phyloP scores from a whole-genome alignment of 2,329 filamentous ascomycete genomes.

The Colletotrichum falcatum region DNA sequence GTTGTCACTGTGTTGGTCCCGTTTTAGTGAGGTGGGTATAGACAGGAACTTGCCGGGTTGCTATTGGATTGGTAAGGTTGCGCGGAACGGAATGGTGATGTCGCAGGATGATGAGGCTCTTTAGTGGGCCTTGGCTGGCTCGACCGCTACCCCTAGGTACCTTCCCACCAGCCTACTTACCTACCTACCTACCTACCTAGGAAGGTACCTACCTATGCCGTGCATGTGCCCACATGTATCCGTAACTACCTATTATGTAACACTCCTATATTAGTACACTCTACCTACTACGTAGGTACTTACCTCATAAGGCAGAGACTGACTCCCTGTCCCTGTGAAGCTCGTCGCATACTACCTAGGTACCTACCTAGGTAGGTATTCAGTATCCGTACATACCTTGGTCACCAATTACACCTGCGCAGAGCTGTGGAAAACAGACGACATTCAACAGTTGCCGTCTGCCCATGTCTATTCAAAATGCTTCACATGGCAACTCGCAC shows the following conservation, averaged over 20 bases:
- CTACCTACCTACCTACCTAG: too few species aligned
- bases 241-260: too few species aligned
- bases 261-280: too few species aligned
- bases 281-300: too few species aligned
- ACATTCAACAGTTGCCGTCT: neutral
- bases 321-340: neutral
- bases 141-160: too few species aligned
- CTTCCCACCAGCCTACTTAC: too few species aligned
- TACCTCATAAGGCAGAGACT: too few species aligned
- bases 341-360: neutral
- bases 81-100: neutral
- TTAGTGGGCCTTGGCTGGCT: neutral
- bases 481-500: neutral
- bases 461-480: neutral
- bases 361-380: neutral
- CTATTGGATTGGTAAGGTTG: neutral
- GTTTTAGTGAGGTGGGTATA: neutral
- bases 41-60: neutral
- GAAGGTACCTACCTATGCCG: too few species aligned
- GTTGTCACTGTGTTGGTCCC: too few species aligned
- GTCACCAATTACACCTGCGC: too few species aligned
- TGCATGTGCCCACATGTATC: neutral
- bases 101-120: conserved; percentile 12
- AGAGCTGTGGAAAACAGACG: neutral
- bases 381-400: too few species aligned